Conservation (phyloP, 73 alveolate genomes). For the Tetrahymena malaccensis region DNA sequence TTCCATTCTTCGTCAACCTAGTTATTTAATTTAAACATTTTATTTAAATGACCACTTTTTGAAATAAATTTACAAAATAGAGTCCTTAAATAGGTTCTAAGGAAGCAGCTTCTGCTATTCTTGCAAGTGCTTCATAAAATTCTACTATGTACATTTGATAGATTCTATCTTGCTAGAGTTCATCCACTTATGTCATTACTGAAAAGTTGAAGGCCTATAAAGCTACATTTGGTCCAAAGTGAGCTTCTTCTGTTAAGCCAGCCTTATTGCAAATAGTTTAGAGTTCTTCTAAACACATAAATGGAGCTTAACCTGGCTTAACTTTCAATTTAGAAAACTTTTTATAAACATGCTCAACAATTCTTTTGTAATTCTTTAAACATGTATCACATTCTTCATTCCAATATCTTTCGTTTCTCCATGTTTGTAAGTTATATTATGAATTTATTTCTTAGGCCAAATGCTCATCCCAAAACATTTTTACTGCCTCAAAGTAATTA, state of each 20-base stretch:
- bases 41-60: background rate
- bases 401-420: conserved; percentile 61
- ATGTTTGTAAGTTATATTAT: conserved; percentile 22
- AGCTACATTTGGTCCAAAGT: conserved; percentile 62
- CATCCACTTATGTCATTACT: conserved; percentile 63
- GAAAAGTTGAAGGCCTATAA: conserved; percentile 52
- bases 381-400: conserved; percentile 60
- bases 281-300: conserved; percentile 67
- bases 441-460: background rate
- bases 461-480: conserved; percentile 45
- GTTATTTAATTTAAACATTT: background rate
- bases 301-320: conserved; percentile 60
- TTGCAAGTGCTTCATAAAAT: conserved; percentile 64
- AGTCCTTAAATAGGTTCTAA: background rate
- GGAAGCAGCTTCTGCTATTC: conserved; percentile 51
- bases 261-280: conserved; percentile 36
- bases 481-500: conserved; percentile 46
- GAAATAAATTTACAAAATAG: background rate
- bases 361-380: conserved; percentile 33
- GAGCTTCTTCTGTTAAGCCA: conserved; percentile 48
- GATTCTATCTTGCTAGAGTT: conserved; percentile 51
- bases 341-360: conserved; percentile 43
- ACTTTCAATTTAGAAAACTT: conserved; percentile 42
- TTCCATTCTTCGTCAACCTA: background rate
- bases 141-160: conserved; percentile 48